Evolutionary conservation across 768 basidiomycete species (phyloP).

Genomic region (Kwoniella pini): DNA sequence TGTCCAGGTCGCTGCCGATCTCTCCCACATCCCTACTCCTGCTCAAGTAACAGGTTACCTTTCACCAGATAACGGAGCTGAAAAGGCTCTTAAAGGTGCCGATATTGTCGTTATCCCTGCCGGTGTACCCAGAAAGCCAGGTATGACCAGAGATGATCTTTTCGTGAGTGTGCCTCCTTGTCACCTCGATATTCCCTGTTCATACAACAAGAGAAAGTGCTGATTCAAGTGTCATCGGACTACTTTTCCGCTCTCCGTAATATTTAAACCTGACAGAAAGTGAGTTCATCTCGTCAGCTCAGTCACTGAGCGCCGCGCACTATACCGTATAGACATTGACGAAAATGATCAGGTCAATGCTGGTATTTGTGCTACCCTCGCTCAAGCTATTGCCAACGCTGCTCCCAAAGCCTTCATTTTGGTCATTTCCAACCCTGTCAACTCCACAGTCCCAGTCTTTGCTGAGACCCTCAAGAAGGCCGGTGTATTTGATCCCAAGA

Average conservation of each 20-base stretch:
- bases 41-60: constrained; percentile 65
- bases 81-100: constrained; percentile 74
- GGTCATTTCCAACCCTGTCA: constrained; percentile 98
- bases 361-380: constrained; percentile 95
- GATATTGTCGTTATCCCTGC: constrained; percentile 97
- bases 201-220: constrained; percentile 45
- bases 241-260: neutral
- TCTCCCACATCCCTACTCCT: constrained; percentile 86
- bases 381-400: constrained; percentile 78
- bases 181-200: neutral
- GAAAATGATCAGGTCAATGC: constrained; percentile 71
- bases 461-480: constrained; percentile 86
- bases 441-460: constrained; percentile 89
- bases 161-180: constrained; percentile 44
- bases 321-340: neutral
- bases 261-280: constrained; percentile 16
- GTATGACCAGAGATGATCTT: constrained; percentile 55
- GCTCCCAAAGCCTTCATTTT: constrained; percentile 88
- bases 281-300: constrained; percentile 8
- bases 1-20: constrained; percentile 76
- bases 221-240: constrained; percentile 44
- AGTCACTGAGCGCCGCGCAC: no score
- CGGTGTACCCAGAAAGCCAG: constrained; percentile 96
- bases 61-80: constrained; percentile 48
- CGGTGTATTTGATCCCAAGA: constrained; percentile 85